phyloP scores from a whole-genome alignment of 352 stramenopile genomes.

The Phytopythium aichiense region DNA sequence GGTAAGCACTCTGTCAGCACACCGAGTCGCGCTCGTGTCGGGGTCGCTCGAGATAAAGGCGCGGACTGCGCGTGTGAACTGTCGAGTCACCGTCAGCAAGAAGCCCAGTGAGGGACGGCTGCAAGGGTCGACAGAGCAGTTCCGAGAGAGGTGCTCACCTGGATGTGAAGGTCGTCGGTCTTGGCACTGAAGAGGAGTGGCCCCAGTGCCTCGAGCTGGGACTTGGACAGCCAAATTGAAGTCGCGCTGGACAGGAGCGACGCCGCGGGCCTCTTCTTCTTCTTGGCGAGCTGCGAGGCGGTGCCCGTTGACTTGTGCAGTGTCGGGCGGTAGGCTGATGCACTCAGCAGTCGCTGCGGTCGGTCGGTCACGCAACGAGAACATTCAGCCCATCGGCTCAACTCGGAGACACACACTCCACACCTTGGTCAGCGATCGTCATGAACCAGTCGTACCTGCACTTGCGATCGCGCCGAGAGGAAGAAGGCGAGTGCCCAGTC shows the following conservation, averaged over 20 bases:
- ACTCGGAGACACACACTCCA: neutral
- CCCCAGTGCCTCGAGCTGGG: slow-evolving; percentile 36
- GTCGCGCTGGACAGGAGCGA: slow-evolving; percentile 10
- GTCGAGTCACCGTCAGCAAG: neutral
- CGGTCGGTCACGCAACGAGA: neutral
- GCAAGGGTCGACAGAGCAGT: neutral
- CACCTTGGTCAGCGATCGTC: neutral
- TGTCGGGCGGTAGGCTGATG: slow-evolving; percentile 24
- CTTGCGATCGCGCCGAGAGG: slow-evolving; percentile 33
- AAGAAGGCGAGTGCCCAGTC: slow-evolving; percentile 50
- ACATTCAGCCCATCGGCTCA: neutral
- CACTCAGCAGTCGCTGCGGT: slow-evolving; percentile 17
- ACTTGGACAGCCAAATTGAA: slow-evolving; percentile 47
- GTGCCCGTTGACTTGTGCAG: slow-evolving; percentile 16
- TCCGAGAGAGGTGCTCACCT: slow-evolving; percentile 20
- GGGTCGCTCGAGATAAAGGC: slow-evolving; percentile 27
- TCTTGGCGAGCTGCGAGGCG: neutral
- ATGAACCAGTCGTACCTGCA: slow-evolving; percentile 26
- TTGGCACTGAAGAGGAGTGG: slow-evolving; percentile 46
- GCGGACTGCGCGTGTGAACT: slow-evolving; percentile 49
- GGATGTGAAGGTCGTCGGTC: slow-evolving; percentile 34
- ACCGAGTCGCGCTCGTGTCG: slow-evolving; percentile 13
- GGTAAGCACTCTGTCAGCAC: slow-evolving; percentile 21
- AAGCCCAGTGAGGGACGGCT: slow-evolving; percentile 1
- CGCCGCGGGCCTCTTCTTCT: neutral